Evolutionary conservation across 2,329 filamentous ascomycete genomes (phyloP), one percentile per base, ranked within the genome.

Genomic region (Chaetomium olivaceum): DNA sequence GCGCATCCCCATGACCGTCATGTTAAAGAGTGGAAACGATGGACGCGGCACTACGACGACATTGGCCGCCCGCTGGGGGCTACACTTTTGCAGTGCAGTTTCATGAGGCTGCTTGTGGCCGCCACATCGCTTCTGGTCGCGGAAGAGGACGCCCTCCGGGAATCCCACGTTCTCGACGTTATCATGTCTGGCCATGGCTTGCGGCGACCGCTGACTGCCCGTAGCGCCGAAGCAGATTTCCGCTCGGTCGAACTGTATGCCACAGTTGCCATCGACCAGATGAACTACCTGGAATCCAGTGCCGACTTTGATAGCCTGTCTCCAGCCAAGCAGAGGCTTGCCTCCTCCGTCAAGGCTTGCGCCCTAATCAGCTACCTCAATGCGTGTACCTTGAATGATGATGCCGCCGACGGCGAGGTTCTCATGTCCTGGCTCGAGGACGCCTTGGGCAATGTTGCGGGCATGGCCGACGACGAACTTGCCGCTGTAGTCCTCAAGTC

Each of bases 241-340:
- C 80, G 77, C 55, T 86, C 84, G 0, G 79, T 90, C 48, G 86
- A 89, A 68, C 80, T 82, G 11, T 86, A 95, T 69, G 87, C 91
- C 1, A 86, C 86, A 56, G 86, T 96, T 69, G 89, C 93, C 39
- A 83, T 87, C 12, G 91, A 96, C 67, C 91, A 96, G 74, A 92
- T 98, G 82, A 88, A 89, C 71, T 87, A 93, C 59, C 82, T 99
- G 23, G 93, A 98, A 70, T 92, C 93, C 58, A 91, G 91, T 66
- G 90, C 92, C 1, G 95, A 98, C 77, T 98, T 97, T 76, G 82
- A 97, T 52, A 89, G 91, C 71, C 86, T 98, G 65, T 94, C 93
- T 1, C 84, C 89, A 6, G 93, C 90, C 79, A 93, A 98, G 76
- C 94, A 97, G 77, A 88, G 85, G 66, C 84, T 98, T 62, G 92